These are phyloP conservation scores for Lasiodiplodia sp. DNA, from an alignment of 2,329 filamentous ascomycete genomes.

Conservation along the genomic window DNA sequence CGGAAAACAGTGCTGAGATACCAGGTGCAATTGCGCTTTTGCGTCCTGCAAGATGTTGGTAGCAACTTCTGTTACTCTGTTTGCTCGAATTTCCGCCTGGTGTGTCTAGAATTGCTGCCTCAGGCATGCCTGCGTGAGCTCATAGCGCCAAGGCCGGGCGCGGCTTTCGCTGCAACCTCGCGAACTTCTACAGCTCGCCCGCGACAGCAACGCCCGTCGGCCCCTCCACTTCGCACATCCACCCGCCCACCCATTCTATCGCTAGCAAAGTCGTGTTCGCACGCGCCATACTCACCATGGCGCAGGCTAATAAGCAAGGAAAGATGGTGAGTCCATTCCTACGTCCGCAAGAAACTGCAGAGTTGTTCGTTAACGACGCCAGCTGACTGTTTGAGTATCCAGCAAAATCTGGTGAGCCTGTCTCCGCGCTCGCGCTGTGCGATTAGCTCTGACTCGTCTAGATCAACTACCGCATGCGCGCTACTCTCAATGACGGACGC, in stretches of 20 bases:
- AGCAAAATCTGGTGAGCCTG: conserved; percentile 70
- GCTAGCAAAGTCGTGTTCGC: conserved; percentile 46
- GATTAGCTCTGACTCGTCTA: conserved; percentile 50
- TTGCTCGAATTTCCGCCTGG: background rate
- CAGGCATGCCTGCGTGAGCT: conserved; percentile 12
- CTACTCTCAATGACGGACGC: conserved; percentile 91
- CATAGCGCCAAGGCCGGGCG: conserved; percentile 28
- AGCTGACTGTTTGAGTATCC: conserved; percentile 50
- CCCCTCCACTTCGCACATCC: conserved; percentile 6
- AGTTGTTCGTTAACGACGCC: conserved; percentile 55
- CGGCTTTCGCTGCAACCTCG: conserved; percentile 22
- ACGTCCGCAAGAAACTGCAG: conserved; percentile 62
- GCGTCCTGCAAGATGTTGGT: background rate
- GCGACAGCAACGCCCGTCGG: conserved; percentile 16
- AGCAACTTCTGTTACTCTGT: background rate
- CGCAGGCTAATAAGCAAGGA: conserved; percentile 82
- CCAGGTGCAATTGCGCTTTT: background rate
- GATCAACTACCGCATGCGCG: conserved; percentile 99
- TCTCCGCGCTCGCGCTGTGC: conserved; percentile 30
- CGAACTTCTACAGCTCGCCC: conserved; percentile 29
- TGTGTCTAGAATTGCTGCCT: conserved; percentile 1
- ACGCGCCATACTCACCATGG: conserved; percentile 52
- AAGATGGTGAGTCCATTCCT: conserved; percentile 85
- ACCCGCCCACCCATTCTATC: background rate
- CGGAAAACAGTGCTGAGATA: background rate